A percentile compares a stretch with the other conserved stretches of the same genome.
phyloP scores from a whole-genome alignment of 1,284 basidiomycete species.

The Ustilago bromivora region DNA sequence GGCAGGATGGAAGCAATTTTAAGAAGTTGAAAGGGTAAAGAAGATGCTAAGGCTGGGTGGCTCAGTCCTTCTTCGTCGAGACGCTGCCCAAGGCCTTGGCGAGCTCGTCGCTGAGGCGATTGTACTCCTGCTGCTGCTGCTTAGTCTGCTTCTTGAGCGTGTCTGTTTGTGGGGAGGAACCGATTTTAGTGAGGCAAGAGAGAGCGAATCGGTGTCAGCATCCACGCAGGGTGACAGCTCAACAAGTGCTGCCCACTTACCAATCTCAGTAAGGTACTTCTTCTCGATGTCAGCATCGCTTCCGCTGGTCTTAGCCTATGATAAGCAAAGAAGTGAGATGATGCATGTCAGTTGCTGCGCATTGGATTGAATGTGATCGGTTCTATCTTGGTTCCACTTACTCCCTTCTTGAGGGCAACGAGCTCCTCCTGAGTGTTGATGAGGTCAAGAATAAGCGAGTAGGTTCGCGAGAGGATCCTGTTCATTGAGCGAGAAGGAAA shows the following conservation, averaged over 20 bases:
- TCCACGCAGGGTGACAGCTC: background rate
- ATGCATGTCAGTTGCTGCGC: background rate
- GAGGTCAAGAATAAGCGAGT: conserved; percentile 90
- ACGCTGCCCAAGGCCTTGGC: conserved; percentile 54
- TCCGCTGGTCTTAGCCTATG: conserved; percentile 28
- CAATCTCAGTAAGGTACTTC: conserved; percentile 54
- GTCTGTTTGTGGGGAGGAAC: conserved; percentile 16
- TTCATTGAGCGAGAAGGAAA: background rate
- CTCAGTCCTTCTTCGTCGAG: conserved; percentile 60
- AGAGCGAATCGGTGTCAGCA: background rate
- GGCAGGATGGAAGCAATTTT: background rate
- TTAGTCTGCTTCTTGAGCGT: conserved; percentile 68
- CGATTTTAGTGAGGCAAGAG: background rate
- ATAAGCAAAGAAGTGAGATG: background rate
- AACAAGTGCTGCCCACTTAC: conserved; percentile 18
- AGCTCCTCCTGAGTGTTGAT: conserved; percentile 90
- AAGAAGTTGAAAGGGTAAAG: background rate
- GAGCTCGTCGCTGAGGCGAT: conserved; percentile 67
- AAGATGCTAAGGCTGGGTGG: background rate
- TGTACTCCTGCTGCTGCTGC: conserved; percentile 68
- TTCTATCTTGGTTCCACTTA: conserved; percentile 47
- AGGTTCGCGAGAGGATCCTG: conserved; percentile 85
- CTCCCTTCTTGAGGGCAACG: conserved; percentile 81
- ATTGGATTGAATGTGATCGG: background rate
- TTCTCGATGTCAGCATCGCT: conserved; percentile 61